Percentiles rank a stretch among this genome's conserved stretches.
Conservation (phyloP, 1,284 basidiomycete genomes). For the Phylloboletellus chloephorus region DNA sequence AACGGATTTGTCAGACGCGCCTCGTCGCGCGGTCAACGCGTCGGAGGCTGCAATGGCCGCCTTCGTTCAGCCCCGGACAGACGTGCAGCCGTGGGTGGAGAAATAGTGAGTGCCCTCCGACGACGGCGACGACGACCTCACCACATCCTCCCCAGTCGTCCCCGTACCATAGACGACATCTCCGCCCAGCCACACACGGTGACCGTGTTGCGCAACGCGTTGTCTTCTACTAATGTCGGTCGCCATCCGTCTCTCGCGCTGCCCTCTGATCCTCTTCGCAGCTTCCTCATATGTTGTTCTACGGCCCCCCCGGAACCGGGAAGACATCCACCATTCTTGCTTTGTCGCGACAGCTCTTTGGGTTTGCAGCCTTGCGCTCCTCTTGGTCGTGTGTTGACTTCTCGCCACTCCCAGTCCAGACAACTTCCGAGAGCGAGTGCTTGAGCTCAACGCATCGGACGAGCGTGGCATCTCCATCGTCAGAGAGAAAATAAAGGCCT, state of each 20-base stretch:
- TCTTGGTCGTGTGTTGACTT: neutral
- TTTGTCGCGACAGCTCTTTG: slow-evolving; percentile 89
- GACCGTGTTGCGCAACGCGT: slow-evolving; percentile 84
- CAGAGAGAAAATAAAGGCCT: slow-evolving; percentile 97
- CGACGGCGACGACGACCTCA: slow-evolving; percentile 3
- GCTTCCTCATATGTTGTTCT: slow-evolving; percentile 99
- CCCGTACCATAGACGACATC: slow-evolving; percentile 96
- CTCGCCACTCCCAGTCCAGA: slow-evolving; percentile 66
- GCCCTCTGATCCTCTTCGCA: slow-evolving; percentile 34
- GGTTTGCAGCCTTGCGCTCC: slow-evolving; percentile 46
- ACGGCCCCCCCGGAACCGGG: slow-evolving; percentile 97
- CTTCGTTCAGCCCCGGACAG: slow-evolving; percentile 55
- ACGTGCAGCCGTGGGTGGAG: slow-evolving; percentile 92
- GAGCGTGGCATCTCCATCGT: slow-evolving; percentile 97
- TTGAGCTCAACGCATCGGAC: slow-evolving; percentile 99
- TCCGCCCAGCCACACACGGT: slow-evolving; percentile 97
- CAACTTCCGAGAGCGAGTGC: slow-evolving; percentile 87
- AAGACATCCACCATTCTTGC: slow-evolving; percentile 99
- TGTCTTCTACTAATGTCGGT: slow-evolving; percentile 87
- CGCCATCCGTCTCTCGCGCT: neutral
- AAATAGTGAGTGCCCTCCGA: slow-evolving; percentile 68
- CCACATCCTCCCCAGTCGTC: slow-evolving; percentile 57
- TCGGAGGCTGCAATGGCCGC: slow-evolving; percentile 38
- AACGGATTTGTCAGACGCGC: slow-evolving; percentile 31
- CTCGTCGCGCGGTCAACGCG: slow-evolving; percentile 24